Evolutionary conservation across 1,284 basidiomycete genomes (phyloP).

Genomic region (Exobasidium cylindrosporum): DNA sequence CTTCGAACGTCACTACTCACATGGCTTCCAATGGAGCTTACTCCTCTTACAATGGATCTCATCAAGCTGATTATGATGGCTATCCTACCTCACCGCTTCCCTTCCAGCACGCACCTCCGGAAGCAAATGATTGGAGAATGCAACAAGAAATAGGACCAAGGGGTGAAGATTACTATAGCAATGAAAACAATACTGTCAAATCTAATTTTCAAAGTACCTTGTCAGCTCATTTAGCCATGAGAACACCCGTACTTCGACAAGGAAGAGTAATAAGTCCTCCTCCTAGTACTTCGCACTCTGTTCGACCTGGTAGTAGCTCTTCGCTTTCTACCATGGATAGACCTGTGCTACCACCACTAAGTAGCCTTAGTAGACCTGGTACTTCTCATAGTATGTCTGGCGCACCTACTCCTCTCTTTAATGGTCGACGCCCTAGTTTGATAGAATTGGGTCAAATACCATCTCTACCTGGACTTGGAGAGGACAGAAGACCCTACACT

Average conservation of each 20-base stretch:
- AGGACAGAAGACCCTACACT: slow-evolving; percentile 2
- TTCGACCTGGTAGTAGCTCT: background rate
- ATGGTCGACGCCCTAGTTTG: background rate
- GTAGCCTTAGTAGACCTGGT: slow-evolving; percentile 37
- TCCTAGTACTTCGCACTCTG: slow-evolving; percentile 31
- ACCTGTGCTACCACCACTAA: slow-evolving; percentile 38
- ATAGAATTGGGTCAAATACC: background rate
- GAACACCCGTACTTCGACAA: slow-evolving; percentile 29
- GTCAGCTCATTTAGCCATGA: slow-evolving; percentile 40
- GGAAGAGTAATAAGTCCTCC: slow-evolving; percentile 22
- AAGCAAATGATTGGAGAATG: background rate
- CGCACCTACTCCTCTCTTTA: background rate
- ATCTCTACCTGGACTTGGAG: background rate
- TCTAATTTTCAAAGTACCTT: slow-evolving; percentile 38
- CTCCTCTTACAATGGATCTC: too few species aligned
- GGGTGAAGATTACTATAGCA: background rate
- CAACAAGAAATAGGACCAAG: slow-evolving; percentile 12
- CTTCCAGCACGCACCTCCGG: too few species aligned
- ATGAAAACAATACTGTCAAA: slow-evolving; percentile 16
- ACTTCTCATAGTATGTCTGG: slow-evolving; percentile 17
- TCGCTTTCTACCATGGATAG: slow-evolving; percentile 32
- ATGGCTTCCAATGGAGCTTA: too few species aligned
- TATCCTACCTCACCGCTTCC: too few species aligned
- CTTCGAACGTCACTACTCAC: too few species aligned
- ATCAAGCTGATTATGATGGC: too few species aligned